A percentile compares a stretch with the other conserved stretches of the same genome.
These are phyloP conservation scores for Saturnispora serradocipensis DNA, from an alignment of 805 yeast species.

Conservation along the genomic window DNA sequence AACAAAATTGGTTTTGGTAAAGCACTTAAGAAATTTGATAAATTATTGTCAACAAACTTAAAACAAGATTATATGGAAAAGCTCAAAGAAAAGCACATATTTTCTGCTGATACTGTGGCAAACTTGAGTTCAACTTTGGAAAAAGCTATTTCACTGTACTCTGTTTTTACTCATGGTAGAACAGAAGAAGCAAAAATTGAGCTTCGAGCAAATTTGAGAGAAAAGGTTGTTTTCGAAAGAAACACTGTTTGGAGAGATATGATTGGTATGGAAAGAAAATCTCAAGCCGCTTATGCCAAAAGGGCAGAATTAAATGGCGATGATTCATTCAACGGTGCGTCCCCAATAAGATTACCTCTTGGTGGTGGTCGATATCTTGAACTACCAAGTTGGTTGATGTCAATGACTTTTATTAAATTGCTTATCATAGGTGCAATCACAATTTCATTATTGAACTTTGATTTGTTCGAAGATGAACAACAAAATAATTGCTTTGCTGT, in stretches of 20 bases:
- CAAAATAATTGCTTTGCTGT: constrained; percentile 78
- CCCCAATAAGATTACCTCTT: constrained; percentile 18
- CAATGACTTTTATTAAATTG: constrained; percentile 36
- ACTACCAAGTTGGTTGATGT: constrained; percentile 30
- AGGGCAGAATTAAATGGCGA: constrained; percentile 18
- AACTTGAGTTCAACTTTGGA: constrained; percentile 45
- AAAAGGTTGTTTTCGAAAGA: constrained; percentile 94
- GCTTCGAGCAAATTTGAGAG: constrained; percentile 54
- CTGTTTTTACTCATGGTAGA: constrained; percentile 31
- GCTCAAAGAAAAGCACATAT: constrained; percentile 41
- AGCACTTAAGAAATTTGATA: constrained; percentile 87
- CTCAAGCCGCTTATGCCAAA: constrained; percentile 56
- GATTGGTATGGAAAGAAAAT: constrained; percentile 80
- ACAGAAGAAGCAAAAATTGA: constrained; percentile 36
- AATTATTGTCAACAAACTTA: constrained; percentile 55
- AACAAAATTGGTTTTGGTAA: constrained; percentile 85
- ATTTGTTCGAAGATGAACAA: constrained; percentile 55
- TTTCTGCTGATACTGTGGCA: constrained; percentile 38
- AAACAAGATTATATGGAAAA: constrained; percentile 48
- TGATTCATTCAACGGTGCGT: constrained; percentile 9
- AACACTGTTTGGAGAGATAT: constrained; percentile 97
- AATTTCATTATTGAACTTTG: constrained; percentile 35
- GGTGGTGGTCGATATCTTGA: constrained; percentile 24
- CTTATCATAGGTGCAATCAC: constrained; percentile 41
- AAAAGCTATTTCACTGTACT: constrained; percentile 31